Conservation (phyloP, 495 filamentous ascomycete species). For the Mytilinidion resinicola region DNA sequence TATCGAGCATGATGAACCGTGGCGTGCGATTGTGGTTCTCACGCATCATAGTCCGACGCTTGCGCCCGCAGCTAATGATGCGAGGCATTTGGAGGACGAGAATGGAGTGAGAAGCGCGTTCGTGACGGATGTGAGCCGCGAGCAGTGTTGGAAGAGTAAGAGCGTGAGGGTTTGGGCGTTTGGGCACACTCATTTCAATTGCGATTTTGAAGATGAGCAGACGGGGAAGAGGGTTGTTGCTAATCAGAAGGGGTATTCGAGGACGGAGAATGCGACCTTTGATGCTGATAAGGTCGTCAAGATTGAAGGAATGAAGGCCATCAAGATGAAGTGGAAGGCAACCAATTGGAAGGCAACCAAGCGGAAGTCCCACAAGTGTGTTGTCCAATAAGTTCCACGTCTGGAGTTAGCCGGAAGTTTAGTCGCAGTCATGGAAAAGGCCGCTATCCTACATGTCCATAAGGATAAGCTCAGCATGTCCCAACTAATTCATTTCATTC, state of each 20-base stretch:
- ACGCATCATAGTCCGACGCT: conserved; percentile 49
- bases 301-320: no score
- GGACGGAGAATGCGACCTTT: not conserved
- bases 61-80: conserved; percentile 37
- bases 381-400: no score
- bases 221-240: conserved; percentile 7
- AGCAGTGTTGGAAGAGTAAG: conserved; percentile 43
- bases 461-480: no score
- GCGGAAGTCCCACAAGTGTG: no score
- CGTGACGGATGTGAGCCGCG: conserved; percentile 40
- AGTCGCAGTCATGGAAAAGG: no score
- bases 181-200: conserved; percentile 47
- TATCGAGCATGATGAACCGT: conserved; percentile 34
- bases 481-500: no score
- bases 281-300: no score
- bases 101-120: conserved; percentile 40
- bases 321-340: no score
- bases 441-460: no score
- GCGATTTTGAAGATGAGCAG: conserved; percentile 33
- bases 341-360: no score
- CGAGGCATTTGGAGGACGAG: conserved; percentile 36
- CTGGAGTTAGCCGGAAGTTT: no score
- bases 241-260: conserved; percentile 21
- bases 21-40: conserved; percentile 42
- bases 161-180: conserved; percentile 38